A percentile compares a stretch with the other conserved stretches of the same genome.
Evolutionary conservation across 2,329 filamentous ascomycete genomes (phyloP).

Genomic region (Ophiocordyceps camponoti-leonardi): DNA sequence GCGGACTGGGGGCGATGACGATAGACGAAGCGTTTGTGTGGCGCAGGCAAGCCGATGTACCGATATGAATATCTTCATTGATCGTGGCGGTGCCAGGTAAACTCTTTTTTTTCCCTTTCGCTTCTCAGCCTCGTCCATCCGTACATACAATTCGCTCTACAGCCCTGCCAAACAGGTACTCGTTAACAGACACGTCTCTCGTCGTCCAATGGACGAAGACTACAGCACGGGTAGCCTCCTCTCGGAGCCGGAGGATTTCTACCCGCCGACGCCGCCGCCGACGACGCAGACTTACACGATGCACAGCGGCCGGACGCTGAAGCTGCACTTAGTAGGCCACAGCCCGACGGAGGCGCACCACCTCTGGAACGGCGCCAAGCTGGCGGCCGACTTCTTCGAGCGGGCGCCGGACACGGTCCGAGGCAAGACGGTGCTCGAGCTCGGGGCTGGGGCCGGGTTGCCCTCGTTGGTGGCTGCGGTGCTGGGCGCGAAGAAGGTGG

Average conservation of each 20-base stretch:
- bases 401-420: slow-evolving; percentile 44
- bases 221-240: slow-evolving; percentile 41
- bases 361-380: slow-evolving; percentile 78
- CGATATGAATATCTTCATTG: too few relatives aligned
- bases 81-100: too few relatives aligned
- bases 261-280: slow-evolving; percentile 58
- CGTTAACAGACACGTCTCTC: too few relatives aligned
- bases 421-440: slow-evolving; percentile 60
- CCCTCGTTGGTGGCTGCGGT: slow-evolving; percentile 64
- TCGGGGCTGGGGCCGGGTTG: slow-evolving; percentile 76
- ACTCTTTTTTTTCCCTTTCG: too few relatives aligned
- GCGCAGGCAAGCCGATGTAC: not conserved
- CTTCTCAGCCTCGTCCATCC: too few relatives aligned
- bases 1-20: not conserved
- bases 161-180: too few relatives aligned
- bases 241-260: slow-evolving; percentile 66
- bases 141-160: too few relatives aligned
- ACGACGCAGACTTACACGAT: slow-evolving; percentile 58
- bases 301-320: slow-evolving; percentile 45
- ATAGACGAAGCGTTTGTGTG: not conserved
- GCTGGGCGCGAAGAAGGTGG: slow-evolving; percentile 50
- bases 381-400: slow-evolving; percentile 66
- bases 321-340: slow-evolving; percentile 67
- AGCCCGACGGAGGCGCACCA: slow-evolving; percentile 82
- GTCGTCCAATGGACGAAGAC: slow-evolving; percentile 11